Percentiles rank a stretch among this genome's conserved stretches.
Evolutionary conservation across 768 basidiomycete species (phyloP).

Genomic region (Royoungia palumana): DNA sequence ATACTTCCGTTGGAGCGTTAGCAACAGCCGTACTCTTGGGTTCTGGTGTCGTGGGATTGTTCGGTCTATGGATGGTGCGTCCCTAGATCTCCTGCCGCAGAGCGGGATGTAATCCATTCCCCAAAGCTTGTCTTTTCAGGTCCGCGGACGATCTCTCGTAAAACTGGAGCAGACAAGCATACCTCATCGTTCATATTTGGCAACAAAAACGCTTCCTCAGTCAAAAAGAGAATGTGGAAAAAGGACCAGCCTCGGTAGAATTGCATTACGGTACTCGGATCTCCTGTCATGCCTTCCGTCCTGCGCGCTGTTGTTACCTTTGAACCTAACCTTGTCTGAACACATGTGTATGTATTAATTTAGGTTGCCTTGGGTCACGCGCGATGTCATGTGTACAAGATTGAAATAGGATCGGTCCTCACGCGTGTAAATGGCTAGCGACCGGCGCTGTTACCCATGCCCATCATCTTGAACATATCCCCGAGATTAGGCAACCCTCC

Average conservation of each 20-base stretch:
- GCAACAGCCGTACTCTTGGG: conserved; percentile 49
- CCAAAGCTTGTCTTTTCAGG: conserved; percentile 59
- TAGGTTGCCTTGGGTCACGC: conserved; percentile 8
- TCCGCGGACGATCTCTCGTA: conserved; percentile 55
- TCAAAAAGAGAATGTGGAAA: conserved; percentile 57
- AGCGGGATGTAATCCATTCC: conserved; percentile 7
- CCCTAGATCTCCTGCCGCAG: conserved; percentile 8
- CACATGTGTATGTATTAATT: conserved; percentile 16
- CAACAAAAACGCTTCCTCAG: conserved; percentile 64
- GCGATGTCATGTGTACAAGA: conserved; percentile 16
- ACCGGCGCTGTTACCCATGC: conserved; percentile 56
- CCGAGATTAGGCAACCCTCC: conserved; percentile 70
- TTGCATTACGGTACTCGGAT: conserved; percentile 18
- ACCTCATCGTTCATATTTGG: conserved; percentile 79
- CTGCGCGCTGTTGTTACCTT: conserved; percentile 5
- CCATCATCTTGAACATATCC: conserved; percentile 89
- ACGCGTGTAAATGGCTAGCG: conserved; percentile 20
- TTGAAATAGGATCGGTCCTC: conserved; percentile 10
- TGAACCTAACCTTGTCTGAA: conserved; percentile 31
- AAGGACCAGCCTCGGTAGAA: conserved; percentile 33
- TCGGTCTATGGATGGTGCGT: conserved; percentile 73
- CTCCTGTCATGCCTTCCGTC: conserved; percentile 7
- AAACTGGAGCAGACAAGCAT: conserved; percentile 78
- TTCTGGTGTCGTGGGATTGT: conserved; percentile 52
- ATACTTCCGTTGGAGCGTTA: conserved; percentile 53